phyloP scores from a whole-genome alignment of 2,329 filamentous ascomycete genomes.

The Beauveria bassiana region DNA sequence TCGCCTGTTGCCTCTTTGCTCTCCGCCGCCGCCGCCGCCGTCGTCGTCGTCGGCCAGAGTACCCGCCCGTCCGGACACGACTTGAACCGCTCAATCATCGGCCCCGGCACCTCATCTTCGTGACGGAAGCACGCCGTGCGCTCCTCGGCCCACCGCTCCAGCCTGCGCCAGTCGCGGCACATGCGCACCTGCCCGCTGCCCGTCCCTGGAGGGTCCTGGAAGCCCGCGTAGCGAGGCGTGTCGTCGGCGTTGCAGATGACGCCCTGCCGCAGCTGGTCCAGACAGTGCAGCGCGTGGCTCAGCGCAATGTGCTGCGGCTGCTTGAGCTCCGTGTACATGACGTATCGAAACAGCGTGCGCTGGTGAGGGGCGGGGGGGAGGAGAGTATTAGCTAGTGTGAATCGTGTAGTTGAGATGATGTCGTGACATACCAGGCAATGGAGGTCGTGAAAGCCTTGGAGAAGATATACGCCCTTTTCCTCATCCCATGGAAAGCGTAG shows the following conservation, averaged over 20 bases:
- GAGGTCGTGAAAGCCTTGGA: constrained; percentile 5
- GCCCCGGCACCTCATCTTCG: constrained; percentile 8
- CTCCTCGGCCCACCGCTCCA: neutral
- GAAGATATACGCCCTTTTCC: neutral
- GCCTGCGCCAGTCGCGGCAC: constrained; percentile 5
- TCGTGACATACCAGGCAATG: neutral
- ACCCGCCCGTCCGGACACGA: constrained; percentile 1
- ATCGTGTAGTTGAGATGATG: too few relatives aligned
- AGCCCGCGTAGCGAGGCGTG: constrained; percentile 5
- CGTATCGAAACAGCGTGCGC: neutral
- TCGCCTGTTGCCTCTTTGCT: too few relatives aligned
- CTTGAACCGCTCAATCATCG: constrained; percentile 10
- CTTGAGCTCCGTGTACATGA: neutral
- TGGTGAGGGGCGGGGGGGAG: neutral
- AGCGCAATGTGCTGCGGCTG: neutral
- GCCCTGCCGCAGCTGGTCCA: constrained; percentile 5
- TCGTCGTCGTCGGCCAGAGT: neutral
- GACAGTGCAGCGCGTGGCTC: neutral
- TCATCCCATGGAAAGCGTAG: constrained; percentile 1
- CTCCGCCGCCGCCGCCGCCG: neutral
- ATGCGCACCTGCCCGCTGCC: constrained; percentile 1
- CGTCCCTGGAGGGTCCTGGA: neutral
- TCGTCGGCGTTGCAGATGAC: constrained; percentile 6
- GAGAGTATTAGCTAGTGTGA: too few relatives aligned
- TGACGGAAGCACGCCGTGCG: neutral